phyloP scores from a whole-genome alignment of 2,329 filamentous ascomycete species.

The Acarospora socialis region DNA sequence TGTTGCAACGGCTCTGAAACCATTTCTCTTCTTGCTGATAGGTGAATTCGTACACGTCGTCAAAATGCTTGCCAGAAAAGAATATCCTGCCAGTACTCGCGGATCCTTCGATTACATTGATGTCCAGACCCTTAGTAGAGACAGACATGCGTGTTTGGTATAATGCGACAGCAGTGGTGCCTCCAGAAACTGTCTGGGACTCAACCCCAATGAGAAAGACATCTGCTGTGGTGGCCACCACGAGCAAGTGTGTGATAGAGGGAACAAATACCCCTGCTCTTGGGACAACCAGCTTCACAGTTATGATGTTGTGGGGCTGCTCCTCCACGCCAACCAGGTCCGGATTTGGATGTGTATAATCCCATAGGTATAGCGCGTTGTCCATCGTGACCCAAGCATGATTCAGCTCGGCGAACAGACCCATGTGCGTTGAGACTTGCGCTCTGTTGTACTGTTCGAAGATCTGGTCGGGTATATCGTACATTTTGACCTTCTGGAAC shows the following conservation, averaged over 20 bases:
- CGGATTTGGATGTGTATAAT: conserved; percentile 85
- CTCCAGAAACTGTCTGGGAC: conserved; percentile 46
- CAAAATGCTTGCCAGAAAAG: conserved; percentile 66
- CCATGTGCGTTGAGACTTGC: conserved; percentile 83
- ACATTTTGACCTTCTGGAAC: conserved; percentile 74
- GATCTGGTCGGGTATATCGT: conserved; percentile 80
- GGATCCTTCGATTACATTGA: conserved; percentile 67
- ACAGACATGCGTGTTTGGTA: conserved; percentile 83
- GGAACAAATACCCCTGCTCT: conserved; percentile 76
- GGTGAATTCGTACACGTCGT: conserved; percentile 83
- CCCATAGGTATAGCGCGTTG: conserved; percentile 92
- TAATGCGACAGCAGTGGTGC: conserved; percentile 58
- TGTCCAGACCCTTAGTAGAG: conserved; percentile 59
- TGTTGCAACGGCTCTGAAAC: conserved; percentile 80
- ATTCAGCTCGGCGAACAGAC: conserved; percentile 83
- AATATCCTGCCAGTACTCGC: conserved; percentile 76
- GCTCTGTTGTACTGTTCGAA: conserved; percentile 85
- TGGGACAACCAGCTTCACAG: conserved; percentile 76
- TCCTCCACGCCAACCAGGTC: conserved; percentile 89
- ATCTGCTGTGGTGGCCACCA: conserved; percentile 74
- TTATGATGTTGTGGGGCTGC: conserved; percentile 71
- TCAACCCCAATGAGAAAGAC: conserved; percentile 79
- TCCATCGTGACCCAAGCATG: conserved; percentile 95
- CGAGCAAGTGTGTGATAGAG: conserved; percentile 73
- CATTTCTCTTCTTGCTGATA: conserved; percentile 97